These are phyloP conservation scores for Colletotrichum chlorophyti DNA, from an alignment of 2,329 filamentous ascomycete species.

Conservation along the genomic window DNA sequence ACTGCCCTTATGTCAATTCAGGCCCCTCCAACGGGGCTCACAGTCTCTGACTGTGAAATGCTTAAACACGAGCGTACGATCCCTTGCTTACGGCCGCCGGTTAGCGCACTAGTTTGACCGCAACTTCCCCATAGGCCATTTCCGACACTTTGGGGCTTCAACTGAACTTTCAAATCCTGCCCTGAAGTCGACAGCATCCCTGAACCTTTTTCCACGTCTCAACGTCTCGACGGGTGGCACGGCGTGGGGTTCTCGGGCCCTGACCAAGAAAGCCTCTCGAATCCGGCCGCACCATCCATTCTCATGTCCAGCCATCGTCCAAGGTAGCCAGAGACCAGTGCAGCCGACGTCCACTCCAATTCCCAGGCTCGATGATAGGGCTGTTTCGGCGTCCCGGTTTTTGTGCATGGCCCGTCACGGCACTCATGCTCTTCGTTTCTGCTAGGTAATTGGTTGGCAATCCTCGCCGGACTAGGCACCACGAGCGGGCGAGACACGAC, in stretches of 20 bases:
- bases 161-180: conserved; percentile 22
- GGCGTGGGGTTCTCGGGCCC: conserved; percentile 16
- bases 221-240: background rate
- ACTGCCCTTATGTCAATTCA: background rate
- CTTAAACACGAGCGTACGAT: background rate
- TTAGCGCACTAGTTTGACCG: background rate
- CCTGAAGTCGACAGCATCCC: conserved; percentile 14
- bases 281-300: conserved; percentile 3
- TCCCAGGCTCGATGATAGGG: conserved; percentile 3
- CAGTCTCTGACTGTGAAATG: background rate
- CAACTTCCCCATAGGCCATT: conserved; percentile 9
- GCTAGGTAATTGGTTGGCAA: background rate
- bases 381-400: background rate
- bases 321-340: background rate
- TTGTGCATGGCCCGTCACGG: background rate
- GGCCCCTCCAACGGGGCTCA: background rate
- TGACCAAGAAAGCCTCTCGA: conserved; percentile 19
- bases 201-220: conserved; percentile 20
- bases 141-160: conserved; percentile 23
- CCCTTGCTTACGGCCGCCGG: background rate
- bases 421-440: background rate
- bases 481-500: background rate
- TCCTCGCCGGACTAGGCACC: background rate
- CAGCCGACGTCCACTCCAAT: background rate
- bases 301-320: background rate